These are phyloP conservation scores for Emmonsia crescens DNA, from an alignment of 2,329 filamentous ascomycete species.

Conservation along the genomic window DNA sequence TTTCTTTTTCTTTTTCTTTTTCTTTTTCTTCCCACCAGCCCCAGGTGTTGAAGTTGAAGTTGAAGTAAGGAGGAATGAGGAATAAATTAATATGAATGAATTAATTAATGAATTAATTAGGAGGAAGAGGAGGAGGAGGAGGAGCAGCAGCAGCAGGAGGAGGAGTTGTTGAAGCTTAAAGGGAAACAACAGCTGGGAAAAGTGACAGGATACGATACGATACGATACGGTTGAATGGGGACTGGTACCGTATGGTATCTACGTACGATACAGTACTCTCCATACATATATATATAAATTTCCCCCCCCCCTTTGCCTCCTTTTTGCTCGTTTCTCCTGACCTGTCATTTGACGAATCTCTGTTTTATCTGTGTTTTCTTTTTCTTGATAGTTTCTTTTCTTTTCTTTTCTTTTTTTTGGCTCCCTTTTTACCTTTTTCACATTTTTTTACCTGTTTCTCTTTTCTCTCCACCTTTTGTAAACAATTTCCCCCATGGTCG, in stretches of 20 bases:
- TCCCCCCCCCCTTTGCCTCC: too few species aligned
- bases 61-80: too few species aligned
- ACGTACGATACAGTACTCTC: too few species aligned
- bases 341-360: too few species aligned
- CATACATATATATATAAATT: too few species aligned
- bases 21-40: neutral
- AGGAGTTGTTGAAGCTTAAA: neutral
- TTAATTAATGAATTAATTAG: too few species aligned
- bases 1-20: too few species aligned
- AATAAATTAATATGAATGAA: neutral
- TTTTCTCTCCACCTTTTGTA: too few species aligned
- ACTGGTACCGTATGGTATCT: too few species aligned
- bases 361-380: neutral
- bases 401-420: neutral
- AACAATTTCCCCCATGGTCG: too few species aligned
- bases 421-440: neutral
- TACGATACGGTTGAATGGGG: neutral
- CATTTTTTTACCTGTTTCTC: neutral
- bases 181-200: neutral
- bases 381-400: neutral
- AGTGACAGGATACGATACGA: neutral
- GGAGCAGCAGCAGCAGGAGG: neutral
- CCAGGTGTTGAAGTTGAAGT: too few species aligned
- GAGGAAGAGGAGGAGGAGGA: neutral
- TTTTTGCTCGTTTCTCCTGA: too few species aligned